Conservation (phyloP, 192 early-diverging fungal genomes). For the Umbelopsis sp. region DNA sequence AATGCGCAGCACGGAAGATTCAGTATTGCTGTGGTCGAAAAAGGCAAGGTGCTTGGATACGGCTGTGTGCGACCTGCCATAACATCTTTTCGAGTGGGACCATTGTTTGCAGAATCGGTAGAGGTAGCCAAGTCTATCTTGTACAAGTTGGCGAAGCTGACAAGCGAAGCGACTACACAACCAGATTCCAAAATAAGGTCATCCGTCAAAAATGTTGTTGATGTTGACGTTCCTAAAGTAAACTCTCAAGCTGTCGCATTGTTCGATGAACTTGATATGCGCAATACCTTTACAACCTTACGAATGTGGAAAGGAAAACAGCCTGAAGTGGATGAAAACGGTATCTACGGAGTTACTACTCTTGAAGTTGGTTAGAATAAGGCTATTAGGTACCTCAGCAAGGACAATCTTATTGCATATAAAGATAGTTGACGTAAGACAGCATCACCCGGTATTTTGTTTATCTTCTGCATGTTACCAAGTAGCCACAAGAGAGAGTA, state of each 20-base stretch:
- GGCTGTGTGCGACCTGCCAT: conserved; percentile 36
- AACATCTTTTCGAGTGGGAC: conserved; percentile 37
- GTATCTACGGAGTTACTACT: conserved; percentile 27
- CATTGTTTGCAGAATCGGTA: conserved; percentile 25
- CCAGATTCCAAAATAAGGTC: background rate
- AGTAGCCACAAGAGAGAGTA: too few relatives aligned
- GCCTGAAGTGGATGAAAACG: conserved; percentile 35
- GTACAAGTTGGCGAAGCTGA: conserved; percentile 28
- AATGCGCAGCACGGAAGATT: background rate
- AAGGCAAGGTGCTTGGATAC: conserved; percentile 22
- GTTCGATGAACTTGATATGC: conserved; percentile 30
- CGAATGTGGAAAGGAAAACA: conserved; percentile 44
- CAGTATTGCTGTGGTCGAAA: conserved; percentile 17
- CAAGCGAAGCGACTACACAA: background rate
- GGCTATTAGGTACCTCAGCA: too few relatives aligned
- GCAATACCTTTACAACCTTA: conserved; percentile 27
- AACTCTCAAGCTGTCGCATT: background rate
- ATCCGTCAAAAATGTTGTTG: background rate
- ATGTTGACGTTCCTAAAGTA: background rate
- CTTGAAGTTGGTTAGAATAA: conserved; percentile 27
- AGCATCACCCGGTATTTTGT: too few relatives aligned
- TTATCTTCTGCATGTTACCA: too few relatives aligned
- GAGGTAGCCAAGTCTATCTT: conserved; percentile 35
- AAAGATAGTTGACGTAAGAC: too few relatives aligned
- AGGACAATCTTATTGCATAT: too few relatives aligned